These are phyloP conservation scores for Rhodofomes roseus DNA, from an alignment of 1,284 basidiomycete genomes.

Conservation along the genomic window DNA sequence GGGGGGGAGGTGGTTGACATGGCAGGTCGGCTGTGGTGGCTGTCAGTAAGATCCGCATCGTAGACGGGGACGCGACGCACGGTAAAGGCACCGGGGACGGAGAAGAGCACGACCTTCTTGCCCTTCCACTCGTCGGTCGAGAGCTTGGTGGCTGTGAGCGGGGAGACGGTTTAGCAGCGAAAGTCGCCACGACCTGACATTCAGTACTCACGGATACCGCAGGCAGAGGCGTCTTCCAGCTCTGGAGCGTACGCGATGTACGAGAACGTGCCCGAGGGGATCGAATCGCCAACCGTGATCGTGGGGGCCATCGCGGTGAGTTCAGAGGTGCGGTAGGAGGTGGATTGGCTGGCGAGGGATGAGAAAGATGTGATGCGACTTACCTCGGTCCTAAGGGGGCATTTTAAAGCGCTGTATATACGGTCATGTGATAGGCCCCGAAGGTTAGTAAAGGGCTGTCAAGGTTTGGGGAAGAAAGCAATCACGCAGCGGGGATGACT, in stretches of 20 bases:
- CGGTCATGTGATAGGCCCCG: conserved; percentile 5
- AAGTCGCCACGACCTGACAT: not conserved
- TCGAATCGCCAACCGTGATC: conserved; percentile 60
- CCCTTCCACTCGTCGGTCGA: conserved; percentile 72
- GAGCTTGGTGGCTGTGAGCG: conserved; percentile 41
- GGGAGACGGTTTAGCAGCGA: not conserved
- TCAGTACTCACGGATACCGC: conserved; percentile 58
- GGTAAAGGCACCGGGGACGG: conserved; percentile 79
- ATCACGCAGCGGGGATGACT: not conserved
- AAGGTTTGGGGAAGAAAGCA: not conserved
- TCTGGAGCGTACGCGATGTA: conserved; percentile 65
- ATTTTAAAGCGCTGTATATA: not conserved
- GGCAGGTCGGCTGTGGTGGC: conserved; percentile 60
- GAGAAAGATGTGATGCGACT: not conserved
- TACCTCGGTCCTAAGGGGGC: not conserved
- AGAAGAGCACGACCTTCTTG: conserved; percentile 80
- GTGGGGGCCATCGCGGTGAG: conserved; percentile 10
- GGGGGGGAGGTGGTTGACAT: conserved; percentile 68
- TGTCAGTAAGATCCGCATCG: not conserved
- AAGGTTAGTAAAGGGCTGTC: conserved; percentile 4
- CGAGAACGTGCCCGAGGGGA: conserved; percentile 60
- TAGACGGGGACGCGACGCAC: conserved; percentile 35
- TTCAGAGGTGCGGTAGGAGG: not conserved
- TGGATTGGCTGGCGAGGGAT: not conserved
- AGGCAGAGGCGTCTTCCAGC: conserved; percentile 62